Evolutionary conservation across 768 basidiomycete genomes (phyloP).

Genomic region (Pisolithus albus): DNA sequence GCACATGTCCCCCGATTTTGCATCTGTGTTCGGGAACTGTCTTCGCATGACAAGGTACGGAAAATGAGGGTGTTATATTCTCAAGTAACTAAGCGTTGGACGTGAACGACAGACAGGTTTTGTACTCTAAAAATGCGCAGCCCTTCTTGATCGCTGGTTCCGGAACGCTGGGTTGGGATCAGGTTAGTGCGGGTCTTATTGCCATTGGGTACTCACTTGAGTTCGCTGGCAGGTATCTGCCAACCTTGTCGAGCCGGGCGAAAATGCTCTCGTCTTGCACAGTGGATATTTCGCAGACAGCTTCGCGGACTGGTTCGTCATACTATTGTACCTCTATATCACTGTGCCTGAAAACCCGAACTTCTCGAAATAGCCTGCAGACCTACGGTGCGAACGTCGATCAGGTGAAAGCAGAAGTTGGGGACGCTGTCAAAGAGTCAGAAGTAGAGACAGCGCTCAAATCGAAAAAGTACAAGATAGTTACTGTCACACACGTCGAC

Average conservation of each 20-base stretch:
- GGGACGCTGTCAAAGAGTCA: constrained; percentile 56
- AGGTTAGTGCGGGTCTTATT: constrained; percentile 37
- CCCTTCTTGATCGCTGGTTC: constrained; percentile 92
- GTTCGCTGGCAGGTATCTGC: constrained; percentile 62
- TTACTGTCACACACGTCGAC: constrained; percentile 95
- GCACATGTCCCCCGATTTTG: constrained; percentile 85
- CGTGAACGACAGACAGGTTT: constrained; percentile 47
- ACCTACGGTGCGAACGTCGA: constrained; percentile 87
- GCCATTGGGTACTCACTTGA: not conserved
- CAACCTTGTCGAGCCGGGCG: constrained; percentile 81
- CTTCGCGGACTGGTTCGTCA: constrained; percentile 72
- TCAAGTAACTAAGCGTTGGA: not conserved
- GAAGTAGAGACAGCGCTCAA: constrained; percentile 65
- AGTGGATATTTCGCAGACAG: constrained; percentile 93
- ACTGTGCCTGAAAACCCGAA: not conserved
- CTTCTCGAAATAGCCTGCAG: constrained; percentile 47
- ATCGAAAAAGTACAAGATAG: constrained; percentile 76
- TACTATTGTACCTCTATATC: not conserved
- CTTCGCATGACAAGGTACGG: constrained; percentile 73
- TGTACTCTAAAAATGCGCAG: constrained; percentile 74
- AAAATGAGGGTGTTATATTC: constrained; percentile 1
- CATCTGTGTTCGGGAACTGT: constrained; percentile 82
- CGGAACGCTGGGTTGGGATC: constrained; percentile 97
- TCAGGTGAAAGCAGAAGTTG: constrained; percentile 77
- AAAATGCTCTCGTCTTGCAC: constrained; percentile 76